Base-by-base conservation (phyloP, 495 filamentous ascomycete species). In the Aspergillus sparsus region DNA sequence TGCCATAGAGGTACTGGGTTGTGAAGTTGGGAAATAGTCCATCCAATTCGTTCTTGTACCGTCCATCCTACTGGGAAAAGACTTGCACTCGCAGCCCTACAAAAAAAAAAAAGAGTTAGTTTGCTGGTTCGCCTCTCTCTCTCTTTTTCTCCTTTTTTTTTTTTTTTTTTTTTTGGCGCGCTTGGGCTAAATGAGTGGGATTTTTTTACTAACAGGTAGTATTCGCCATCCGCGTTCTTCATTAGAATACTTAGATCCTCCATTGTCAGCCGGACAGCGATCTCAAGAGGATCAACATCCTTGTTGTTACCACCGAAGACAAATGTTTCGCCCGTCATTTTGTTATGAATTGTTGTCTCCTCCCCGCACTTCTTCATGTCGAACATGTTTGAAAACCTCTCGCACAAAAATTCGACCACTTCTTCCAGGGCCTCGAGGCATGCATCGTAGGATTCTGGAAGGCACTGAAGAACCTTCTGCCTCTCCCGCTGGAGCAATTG, bases 21-120 rank as follows among this genome's bases (percentile, higher is more conserved):
- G 56, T 85, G 81, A 33, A 86, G 68, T 44, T 73, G 69, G n/a
- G 76, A 77, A 57, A 85, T 78, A 6, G 78, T 79, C 66, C 74
- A 81, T 21, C 81, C 82, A 53, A 86, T 84, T 16, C 82, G 76
- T 55, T 83, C 72, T 50, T 78, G 64, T 1, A 86, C 75, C 11
- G 76, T 77, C 83, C 83, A 86, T 12, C 82, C 83, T 1, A 81
- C 79, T 0, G 83, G 83, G 58, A 83, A 84, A 6, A 84, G 69
- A 45, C 79, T 86, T 27, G 82, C 82, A 56, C 81, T 84, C 21
- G 82, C 83, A n/a, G 75, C 70, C 9, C 82, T 81, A 61, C 32
- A 50, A 34, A 13, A 18, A 27, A 27, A 27, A 27, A 27, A 27
- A 27, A 12, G 27, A 45, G 55, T 63, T 53, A 63, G 56, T 49